Base-by-base conservation (phyloP, 192 early-diverging fungal species). In the Oehlia diaphana region DNA sequence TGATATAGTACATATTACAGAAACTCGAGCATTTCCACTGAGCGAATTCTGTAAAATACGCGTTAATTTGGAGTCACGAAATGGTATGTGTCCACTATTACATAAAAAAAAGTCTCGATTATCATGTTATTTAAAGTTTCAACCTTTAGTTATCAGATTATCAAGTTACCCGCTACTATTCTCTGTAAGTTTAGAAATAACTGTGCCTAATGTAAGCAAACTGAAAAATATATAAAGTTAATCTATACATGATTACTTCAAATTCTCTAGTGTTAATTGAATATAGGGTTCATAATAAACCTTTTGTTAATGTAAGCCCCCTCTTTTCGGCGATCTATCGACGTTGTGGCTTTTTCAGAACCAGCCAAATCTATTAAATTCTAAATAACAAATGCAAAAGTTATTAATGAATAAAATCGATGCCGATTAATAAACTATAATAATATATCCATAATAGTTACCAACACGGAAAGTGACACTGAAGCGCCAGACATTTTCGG, bases 331-430 rank as follows among this genome's bases (percentile, higher is more conserved):
- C 97, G 88, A 66, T 94, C 93, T 9, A 88, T 89, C 67, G 96
- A 93, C 12, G 94, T 92, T 0, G 92, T 88, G 2, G 94, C 97
- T 73, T 96, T 95, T 86, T 99, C 98, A 12, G 95, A 95, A 31
- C 98, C 98, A 8, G 97, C 97, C 79, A 99, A 82, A 85, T 99
- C 98, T 64, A 99, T 96, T 74, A 99, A 89, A 79, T 98, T 99
- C 82, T 85, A 83, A 63, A 81, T 84, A 37, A 7, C 21, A 23
- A 42, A 42, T 63, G 19, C 7, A 37, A 63, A 31, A 37, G 9
- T 5, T 19, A 74, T 3, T 72, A 53, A 53, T 13, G 49, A 63
- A 39, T 7, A 39, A 12, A 63, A 49, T 50, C 0, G 53, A 49
- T 53, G 3, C 4, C 12, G 14, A 6, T 31, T 31, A 6, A 65